Evolutionary conservation across 2,329 filamentous ascomycete genomes (phyloP).

Genomic region (Immersiporthe knoxdaviesiana): DNA sequence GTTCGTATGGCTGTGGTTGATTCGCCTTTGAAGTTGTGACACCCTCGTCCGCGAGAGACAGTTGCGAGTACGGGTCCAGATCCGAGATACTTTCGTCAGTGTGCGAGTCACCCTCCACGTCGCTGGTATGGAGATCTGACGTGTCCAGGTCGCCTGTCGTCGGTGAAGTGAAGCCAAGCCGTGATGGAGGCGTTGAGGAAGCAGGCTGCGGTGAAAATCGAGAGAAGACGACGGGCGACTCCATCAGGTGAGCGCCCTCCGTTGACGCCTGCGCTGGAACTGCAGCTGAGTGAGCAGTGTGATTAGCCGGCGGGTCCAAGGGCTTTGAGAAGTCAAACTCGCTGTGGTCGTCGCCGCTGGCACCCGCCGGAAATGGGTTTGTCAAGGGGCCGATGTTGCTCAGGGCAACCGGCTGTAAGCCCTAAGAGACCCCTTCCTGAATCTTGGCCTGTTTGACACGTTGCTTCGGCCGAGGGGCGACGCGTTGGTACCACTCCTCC

Average conservation of each 20-base stretch:
- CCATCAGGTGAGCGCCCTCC: neutral
- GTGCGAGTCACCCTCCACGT: constrained; percentile 13
- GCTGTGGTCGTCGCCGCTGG: constrained; percentile 12
- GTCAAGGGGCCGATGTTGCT: constrained; percentile 25
- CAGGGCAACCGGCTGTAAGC: constrained; percentile 31
- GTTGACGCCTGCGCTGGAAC: neutral
- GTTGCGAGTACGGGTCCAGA: constrained; percentile 25
- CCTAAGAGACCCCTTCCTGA: constrained; percentile 32
- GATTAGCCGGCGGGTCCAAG: constrained; percentile 8
- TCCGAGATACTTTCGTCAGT: constrained; percentile 29
- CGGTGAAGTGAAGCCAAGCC: constrained; percentile 26
- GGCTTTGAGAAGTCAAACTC: constrained; percentile 34
- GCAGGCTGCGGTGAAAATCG: constrained; percentile 19
- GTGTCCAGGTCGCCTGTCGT: constrained; percentile 27
- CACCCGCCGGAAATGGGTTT: constrained; percentile 20
- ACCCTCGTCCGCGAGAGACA: constrained; percentile 6
- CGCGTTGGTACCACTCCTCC: constrained; percentile 16
- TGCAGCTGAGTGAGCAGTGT: neutral
- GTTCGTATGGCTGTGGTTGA: constrained; percentile 1
- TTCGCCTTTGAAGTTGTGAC: constrained; percentile 5
- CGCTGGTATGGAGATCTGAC: constrained; percentile 26
- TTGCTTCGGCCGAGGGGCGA: constrained; percentile 12
- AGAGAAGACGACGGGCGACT: constrained; percentile 18
- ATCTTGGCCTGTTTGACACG: constrained; percentile 30
- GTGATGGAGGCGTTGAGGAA: constrained; percentile 16